phyloP scores from a whole-genome alignment of 1,139 yeast genomes.

The Debaryomyces coudertii region DNA sequence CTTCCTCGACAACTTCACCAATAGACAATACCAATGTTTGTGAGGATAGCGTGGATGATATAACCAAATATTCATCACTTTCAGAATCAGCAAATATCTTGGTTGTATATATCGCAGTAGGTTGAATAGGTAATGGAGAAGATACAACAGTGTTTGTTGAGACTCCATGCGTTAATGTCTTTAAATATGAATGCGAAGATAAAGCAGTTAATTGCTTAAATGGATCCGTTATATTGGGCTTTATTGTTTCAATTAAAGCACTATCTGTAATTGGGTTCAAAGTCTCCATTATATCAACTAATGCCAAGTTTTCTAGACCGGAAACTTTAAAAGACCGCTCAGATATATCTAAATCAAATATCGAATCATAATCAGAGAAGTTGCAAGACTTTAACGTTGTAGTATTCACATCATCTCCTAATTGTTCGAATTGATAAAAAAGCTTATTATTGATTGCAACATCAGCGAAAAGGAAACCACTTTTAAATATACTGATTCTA shows the following conservation, averaged over 20 bases:
- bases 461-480: constrained; percentile 77
- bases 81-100: constrained; percentile 46
- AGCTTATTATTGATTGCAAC: constrained; percentile 62
- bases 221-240: constrained; percentile 39
- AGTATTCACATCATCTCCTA: constrained; percentile 58
- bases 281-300: constrained; percentile 55
- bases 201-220: constrained; percentile 36
- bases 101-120: constrained; percentile 65
- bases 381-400: constrained; percentile 22
- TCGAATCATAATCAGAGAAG: constrained; percentile 10
- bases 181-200: constrained; percentile 46
- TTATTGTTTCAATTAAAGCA: constrained; percentile 38
- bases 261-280: constrained; percentile 63
- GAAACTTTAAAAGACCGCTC: constrained; percentile 23
- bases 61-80: constrained; percentile 65
- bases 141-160: constrained; percentile 65
- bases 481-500: constrained; percentile 61
- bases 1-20: constrained; percentile 81
- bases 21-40: constrained; percentile 76
- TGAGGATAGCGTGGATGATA: constrained; percentile 58
- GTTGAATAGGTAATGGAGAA: constrained; percentile 69
- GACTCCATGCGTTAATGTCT: constrained; percentile 60
- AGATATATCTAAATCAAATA: background rate
- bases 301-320: constrained; percentile 58
- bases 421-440: constrained; percentile 74